Evolutionary conservation across 2,329 filamentous ascomycete species (phyloP), one percentile per base, ranked within the genome.

Genomic region (Aspergillus sp.): DNA sequence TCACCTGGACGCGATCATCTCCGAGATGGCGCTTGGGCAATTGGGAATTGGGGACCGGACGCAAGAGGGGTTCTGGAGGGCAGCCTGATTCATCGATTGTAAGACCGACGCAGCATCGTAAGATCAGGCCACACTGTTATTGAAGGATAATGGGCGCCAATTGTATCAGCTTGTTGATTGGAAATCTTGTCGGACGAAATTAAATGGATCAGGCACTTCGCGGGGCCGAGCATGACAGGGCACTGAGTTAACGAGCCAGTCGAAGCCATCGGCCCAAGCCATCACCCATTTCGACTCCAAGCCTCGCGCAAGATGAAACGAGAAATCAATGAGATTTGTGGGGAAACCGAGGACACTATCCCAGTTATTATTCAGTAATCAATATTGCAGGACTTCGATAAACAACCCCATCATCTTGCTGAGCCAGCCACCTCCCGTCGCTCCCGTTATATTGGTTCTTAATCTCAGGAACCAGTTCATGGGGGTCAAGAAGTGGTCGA

Each of bases 221-320:
- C 22, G 22, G 34, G 34, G 34, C 34, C 15, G 13, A 15, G 34
- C 12, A 13, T 7, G 15, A 37, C 12, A n/a, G 12, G 15, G 13
- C 4, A 37, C 4, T 24, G 24, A 24, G 24, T 37, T 37, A 5
- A 37, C 12, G 5, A 13, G 48, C 34, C 34, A 40, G 5, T 51
- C 13, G 48, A 27, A 15, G 40, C 49, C 22, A 17, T 52, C 30
- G 12, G 8, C 27, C 27, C 27, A 45, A 30, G 51, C 6, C 6
- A 46, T 34, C 48, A 39, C 40, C 19, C 27, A 48, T 39, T 39
- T 54, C 56, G 46, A 53, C 56, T 51, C 30, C 30, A 58, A 47
- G 50, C 42, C 56, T 50, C 50, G 42, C 37, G 22, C 33, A 51
- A 45, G 33, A 49, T 54, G 45, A 58, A 54, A 58, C 56, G 37